Base-by-base conservation (phyloP, 768 basidiomycete genomes). In the Infundibulicybe gibba region DNA sequence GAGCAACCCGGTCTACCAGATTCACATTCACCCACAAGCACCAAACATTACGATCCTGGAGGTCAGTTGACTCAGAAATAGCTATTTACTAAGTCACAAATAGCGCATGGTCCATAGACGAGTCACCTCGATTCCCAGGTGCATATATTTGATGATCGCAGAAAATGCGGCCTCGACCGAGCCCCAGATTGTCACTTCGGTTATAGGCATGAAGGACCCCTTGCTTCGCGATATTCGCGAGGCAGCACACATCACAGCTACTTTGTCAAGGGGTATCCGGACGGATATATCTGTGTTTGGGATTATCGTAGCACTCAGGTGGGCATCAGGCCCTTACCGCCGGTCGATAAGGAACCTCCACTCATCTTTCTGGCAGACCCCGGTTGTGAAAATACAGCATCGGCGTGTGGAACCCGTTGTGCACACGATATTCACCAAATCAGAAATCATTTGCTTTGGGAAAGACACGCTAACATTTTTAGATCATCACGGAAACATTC, bases 301-400 rank as follows among this genome's bases (percentile, higher is more conserved):
- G 80, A 80, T 55, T 74, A 68, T 59, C 68, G 79, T 25, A 74
- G 75, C 43, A 52, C 49, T 12, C 71, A 71, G 67, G 77, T 74
- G 65, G 45, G 63, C 32, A 40, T 44, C 31, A 43, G 25, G 25
- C 25, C 17, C 35, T 19, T 38, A 38, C 35, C 17, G 33, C 49
- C 43, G 46, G 49, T 44, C 50, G 42, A 39, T 31, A 19, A 20
- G 32, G 20, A 40, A 21, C 52, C 30, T 30, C 21, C 19, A 35
- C 15, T n/a, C 43, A 45, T 37, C 31, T 17, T 10, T 37, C 37
- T 44, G 47, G 37, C 56, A 77, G 72, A 55, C 57, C 48, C 66
- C 67, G 37, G 56, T 69, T 40, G 59, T 68, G 49, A 62, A 59
- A 45, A 62, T 58, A 44, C 55, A 57, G 43, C 61, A 63, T 49